These are phyloP conservation scores for Plasmodium inui DNA, from an alignment of 169 alveolate species.

Conservation along the genomic window DNA sequence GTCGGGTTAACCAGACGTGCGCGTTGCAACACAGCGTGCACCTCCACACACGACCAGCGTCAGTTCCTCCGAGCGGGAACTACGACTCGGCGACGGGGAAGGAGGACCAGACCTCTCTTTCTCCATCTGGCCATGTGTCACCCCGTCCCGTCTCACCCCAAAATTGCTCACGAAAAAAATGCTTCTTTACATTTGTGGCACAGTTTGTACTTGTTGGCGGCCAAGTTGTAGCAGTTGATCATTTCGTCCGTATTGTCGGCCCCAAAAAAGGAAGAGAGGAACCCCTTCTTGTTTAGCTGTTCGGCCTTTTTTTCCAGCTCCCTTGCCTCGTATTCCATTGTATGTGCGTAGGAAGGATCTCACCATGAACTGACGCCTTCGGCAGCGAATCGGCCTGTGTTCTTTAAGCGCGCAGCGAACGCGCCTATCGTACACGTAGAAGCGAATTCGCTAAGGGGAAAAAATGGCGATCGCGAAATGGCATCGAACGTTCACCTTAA, in stretches of 20 bases:
- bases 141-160: neutral
- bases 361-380: neutral
- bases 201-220: slow-evolving; percentile 60
- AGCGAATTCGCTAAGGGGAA: neutral
- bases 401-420: neutral
- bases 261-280: slow-evolving; percentile 67
- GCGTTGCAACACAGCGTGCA: too few species aligned
- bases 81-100: neutral
- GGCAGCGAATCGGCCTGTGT: neutral
- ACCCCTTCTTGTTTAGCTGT: slow-evolving; percentile 57
- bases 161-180: neutral
- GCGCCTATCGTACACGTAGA: neutral
- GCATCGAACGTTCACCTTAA: neutral
- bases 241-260: slow-evolving; percentile 62
- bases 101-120: neutral
- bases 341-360: neutral
- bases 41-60: neutral
- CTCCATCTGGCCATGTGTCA: neutral
- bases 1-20: neutral
- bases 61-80: neutral
- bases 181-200: slow-evolving; percentile 46
- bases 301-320: slow-evolving; percentile 70
- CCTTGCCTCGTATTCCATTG: slow-evolving; percentile 62
- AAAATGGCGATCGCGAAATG: neutral
- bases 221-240: slow-evolving; percentile 58